Percentiles rank a stretch among this genome's conserved stretches.
Evolutionary conservation across 2,329 filamentous ascomycete genomes (phyloP).

Genomic region (Fusarium globosum): DNA sequence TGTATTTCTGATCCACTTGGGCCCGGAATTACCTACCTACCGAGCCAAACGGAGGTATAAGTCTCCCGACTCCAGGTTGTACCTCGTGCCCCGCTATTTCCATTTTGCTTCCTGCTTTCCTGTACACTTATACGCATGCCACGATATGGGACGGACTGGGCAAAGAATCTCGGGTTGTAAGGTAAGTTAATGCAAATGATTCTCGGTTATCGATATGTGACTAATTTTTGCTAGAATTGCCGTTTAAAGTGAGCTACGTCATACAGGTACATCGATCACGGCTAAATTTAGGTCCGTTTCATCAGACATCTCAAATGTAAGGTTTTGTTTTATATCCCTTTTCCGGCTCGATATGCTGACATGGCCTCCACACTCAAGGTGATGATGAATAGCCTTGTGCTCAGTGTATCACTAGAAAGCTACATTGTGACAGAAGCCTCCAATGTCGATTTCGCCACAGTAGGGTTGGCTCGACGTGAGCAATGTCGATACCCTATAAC

Average conservation of each 20-base stretch:
- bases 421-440: not conserved
- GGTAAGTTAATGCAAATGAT: not conserved
- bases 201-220: not conserved
- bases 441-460: not conserved
- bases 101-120: not conserved
- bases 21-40: not conserved
- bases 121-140: not conserved
- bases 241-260: not conserved
- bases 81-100: not conserved
- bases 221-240: not conserved
- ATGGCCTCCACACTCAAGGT: not conserved
- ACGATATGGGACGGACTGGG: not conserved
- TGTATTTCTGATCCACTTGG: not conserved
- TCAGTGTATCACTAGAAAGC: not conserved
- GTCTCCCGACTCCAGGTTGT: not conserved
- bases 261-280: not conserved
- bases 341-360: rapidly evolving
- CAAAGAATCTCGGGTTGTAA: not conserved
- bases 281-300: not conserved
- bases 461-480: not conserved
- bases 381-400: not conserved
- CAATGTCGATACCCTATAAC: not conserved
- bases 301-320: not conserved
- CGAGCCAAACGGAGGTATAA: not conserved
- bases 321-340: rapidly evolving